Evolutionary conservation across 2,329 filamentous ascomycete species (phyloP).

Genomic region (Neocucurbitaria cava): DNA sequence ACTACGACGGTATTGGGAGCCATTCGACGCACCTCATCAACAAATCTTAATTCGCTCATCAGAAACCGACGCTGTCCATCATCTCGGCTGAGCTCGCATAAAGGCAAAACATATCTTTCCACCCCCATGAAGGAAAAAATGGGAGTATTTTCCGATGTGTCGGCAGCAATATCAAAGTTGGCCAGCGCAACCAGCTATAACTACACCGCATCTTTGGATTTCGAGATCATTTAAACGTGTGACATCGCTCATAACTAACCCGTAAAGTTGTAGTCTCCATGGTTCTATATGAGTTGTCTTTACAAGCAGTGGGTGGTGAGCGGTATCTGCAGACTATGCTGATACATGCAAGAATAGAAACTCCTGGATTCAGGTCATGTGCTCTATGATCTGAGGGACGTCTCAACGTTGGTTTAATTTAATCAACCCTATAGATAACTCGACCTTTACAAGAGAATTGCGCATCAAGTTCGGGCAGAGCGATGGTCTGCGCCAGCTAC

Average conservation of each 20-base stretch:
- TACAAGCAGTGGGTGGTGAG: too few relatives aligned
- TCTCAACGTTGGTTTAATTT: slow-evolving; percentile 29
- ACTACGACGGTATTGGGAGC: slow-evolving; percentile 19
- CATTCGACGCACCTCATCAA: slow-evolving; percentile 27
- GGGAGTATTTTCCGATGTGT: too few relatives aligned
- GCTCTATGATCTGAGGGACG: slow-evolving; percentile 23
- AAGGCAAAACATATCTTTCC: slow-evolving; percentile 16
- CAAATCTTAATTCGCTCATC: slow-evolving; percentile 22
- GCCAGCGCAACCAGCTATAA: too few relatives aligned
- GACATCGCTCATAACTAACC: too few relatives aligned
- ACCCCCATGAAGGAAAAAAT: too few relatives aligned
- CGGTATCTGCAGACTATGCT: too few relatives aligned
- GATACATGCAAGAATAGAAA: too few relatives aligned
- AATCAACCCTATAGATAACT: slow-evolving; percentile 29
- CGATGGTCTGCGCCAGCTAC: slow-evolving; percentile 4
- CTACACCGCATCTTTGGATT: too few relatives aligned
- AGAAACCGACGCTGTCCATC: slow-evolving; percentile 39
- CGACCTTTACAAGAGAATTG: slow-evolving; percentile 24
- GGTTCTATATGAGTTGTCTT: too few relatives aligned
- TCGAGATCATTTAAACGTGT: too few relatives aligned
- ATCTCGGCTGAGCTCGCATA: slow-evolving; percentile 26
- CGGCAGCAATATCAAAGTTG: too few relatives aligned
- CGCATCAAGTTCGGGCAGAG: slow-evolving; percentile 16
- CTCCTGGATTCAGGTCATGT: slow-evolving; percentile 37
- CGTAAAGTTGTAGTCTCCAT: too few relatives aligned